A percentile compares a stretch with the other conserved stretches of the same genome.
phyloP scores from a whole-genome alignment of 371 early-diverging fungal genomes.

The Mortierella sp. region DNA sequence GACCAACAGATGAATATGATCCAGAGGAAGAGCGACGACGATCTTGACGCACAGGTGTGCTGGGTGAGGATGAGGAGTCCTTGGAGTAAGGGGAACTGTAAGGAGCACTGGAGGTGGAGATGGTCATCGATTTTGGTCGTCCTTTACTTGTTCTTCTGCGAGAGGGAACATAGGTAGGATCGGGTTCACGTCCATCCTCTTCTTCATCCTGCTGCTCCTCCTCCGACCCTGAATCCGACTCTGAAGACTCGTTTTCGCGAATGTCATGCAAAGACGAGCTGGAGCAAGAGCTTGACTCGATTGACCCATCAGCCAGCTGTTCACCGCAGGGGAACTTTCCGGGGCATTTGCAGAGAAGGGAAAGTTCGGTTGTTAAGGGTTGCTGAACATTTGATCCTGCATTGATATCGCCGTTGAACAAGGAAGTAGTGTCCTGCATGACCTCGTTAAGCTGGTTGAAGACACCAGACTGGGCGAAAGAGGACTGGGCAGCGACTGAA shows the following conservation, averaged over 20 bases:
- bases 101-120: slow-evolving; percentile 17
- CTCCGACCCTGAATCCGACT: slow-evolving; percentile 38
- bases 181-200: neutral
- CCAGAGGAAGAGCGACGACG: slow-evolving; percentile 45
- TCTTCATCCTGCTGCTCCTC: slow-evolving; percentile 28
- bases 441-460: slow-evolving; percentile 38
- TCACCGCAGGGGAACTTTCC: slow-evolving; percentile 52
- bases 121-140: slow-evolving; percentile 22
- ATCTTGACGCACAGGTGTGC: slow-evolving; percentile 35
- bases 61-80: slow-evolving; percentile 19
- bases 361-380: slow-evolving; percentile 41
- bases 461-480: slow-evolving; percentile 12
- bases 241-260: slow-evolving; percentile 27
- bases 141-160: slow-evolving; percentile 9
- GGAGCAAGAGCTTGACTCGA: neutral
- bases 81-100: slow-evolving; percentile 29
- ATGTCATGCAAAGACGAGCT: slow-evolving; percentile 29
- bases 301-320: slow-evolving; percentile 8
- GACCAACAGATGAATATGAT: slow-evolving; percentile 22
- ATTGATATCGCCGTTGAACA: slow-evolving; percentile 27
- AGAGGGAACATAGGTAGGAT: slow-evolving; percentile 17
- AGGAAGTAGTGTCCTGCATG: slow-evolving; percentile 19
- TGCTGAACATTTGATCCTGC: slow-evolving; percentile 1
- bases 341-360: slow-evolving; percentile 48
- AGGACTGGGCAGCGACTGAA: slow-evolving; percentile 7